Percentiles rank a stretch among this genome's conserved stretches.
Conservation (phyloP, 2,329 filamentous ascomycete genomes). For the Fusarium sp. region DNA sequence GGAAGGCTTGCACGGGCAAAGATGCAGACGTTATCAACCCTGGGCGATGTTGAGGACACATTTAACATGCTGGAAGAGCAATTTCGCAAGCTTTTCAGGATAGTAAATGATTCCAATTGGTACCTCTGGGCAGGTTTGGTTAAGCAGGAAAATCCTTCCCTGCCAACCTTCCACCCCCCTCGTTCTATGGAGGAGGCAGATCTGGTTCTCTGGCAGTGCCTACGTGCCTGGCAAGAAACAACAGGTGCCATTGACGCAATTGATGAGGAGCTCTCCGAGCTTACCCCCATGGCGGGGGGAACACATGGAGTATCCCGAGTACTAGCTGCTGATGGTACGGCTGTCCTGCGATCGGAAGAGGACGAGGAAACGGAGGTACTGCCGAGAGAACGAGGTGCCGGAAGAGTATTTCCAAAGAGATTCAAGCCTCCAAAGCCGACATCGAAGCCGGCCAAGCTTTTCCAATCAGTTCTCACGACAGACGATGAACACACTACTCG, state of each 20-base stretch:
- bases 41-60: neutral
- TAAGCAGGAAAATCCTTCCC: neutral
- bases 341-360: too few relatives aligned
- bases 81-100: constrained; percentile 4
- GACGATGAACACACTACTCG: neutral
- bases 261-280: neutral
- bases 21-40: neutral
- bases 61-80: neutral
- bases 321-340: too few relatives aligned
- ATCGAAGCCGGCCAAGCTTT: neutral
- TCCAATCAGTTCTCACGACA: neutral
- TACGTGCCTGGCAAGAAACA: constrained; percentile 13
- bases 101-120: constrained; percentile 7
- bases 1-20: constrained; percentile 2
- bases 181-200: constrained; percentile 18
- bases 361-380: neutral
- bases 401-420: constrained; percentile 5
- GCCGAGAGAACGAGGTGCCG: neutral
- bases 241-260: constrained; percentile 7
- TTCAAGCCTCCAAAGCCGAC: neutral
- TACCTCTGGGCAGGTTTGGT: constrained; percentile 19
- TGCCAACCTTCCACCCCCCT: neutral
- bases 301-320: neutral
- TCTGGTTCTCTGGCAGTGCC: constrained; percentile 10
- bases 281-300: neutral